These are phyloP conservation scores for Neurospora sp. DNA, from an alignment of 495 filamentous ascomycete species.

Conservation along the genomic window DNA sequence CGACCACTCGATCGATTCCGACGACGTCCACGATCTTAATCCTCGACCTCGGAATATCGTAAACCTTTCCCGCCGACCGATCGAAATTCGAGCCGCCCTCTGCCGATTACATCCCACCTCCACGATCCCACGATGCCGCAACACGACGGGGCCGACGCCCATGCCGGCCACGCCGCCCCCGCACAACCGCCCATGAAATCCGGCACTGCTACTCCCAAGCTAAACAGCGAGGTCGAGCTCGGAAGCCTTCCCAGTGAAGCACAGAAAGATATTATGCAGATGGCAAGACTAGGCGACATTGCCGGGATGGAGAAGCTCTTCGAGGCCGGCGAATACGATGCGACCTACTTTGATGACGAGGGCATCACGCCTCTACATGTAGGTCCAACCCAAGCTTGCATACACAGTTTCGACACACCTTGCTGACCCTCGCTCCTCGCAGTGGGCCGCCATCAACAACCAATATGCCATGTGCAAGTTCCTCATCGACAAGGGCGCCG, in stretches of 20 bases:
- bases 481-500: conserved; percentile 77
- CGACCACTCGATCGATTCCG: background rate
- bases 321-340: conserved; percentile 67
- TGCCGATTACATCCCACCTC: background rate
- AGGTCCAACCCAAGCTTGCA: conserved; percentile 16
- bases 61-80: background rate
- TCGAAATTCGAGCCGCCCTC: background rate
- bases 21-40: background rate
- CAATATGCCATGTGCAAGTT: conserved; percentile 95
- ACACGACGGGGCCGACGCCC: conserved; percentile 12
- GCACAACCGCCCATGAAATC: conserved; percentile 47
- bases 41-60: background rate
- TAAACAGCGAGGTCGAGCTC: conserved; percentile 60
- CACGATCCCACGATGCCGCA: conserved; percentile 14
- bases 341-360: conserved; percentile 75
- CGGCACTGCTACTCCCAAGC: conserved; percentile 46
- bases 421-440: conserved; percentile 19
- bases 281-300: conserved; percentile 82
- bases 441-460: conserved; percentile 99
- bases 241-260: conserved; percentile 46
- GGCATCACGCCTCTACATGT: conserved; percentile 95
- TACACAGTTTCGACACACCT: too few species aligned
- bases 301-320: conserved; percentile 80
- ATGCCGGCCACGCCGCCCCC: conserved; percentile 24
- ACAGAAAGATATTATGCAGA: conserved; percentile 90